Evolutionary conservation across 1,284 basidiomycete species (phyloP).

Genomic region (Pisolithus thermaeus): DNA sequence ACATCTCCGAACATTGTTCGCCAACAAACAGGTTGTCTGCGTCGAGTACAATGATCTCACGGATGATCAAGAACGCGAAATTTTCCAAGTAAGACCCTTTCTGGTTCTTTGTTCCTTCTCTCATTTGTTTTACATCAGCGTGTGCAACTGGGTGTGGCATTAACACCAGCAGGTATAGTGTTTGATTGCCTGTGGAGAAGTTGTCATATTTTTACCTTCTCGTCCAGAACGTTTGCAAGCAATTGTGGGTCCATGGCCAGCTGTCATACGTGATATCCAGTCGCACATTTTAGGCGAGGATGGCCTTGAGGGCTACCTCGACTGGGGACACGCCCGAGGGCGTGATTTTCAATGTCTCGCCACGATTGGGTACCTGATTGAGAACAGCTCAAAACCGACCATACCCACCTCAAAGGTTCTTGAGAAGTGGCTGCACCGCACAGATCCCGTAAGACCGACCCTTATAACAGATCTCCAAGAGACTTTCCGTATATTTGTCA

Average conservation of each 20-base stretch:
- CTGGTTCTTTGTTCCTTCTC: not conserved
- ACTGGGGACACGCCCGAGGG: conserved; percentile 42
- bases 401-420: conserved; percentile 31
- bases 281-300: conserved; percentile 33
- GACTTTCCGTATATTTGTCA: conserved; percentile 39
- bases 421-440: conserved; percentile 37
- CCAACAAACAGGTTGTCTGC: conserved; percentile 45
- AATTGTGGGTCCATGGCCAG: conserved; percentile 38
- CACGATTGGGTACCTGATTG: conserved; percentile 38
- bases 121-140: conserved; percentile 26
- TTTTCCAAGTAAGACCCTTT: conserved; percentile 26
- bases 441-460: conserved; percentile 23
- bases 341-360: conserved; percentile 44
- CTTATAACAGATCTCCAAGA: conserved; percentile 30
- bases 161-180: conserved; percentile 39
- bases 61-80: conserved; percentile 29
- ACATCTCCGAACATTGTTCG: conserved; percentile 28
- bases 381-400: conserved; percentile 26
- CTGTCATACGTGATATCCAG: conserved; percentile 38
- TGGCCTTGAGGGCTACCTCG: conserved; percentile 39
- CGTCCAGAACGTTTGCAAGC: conserved; percentile 42
- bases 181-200: not conserved
- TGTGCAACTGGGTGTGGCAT: conserved; percentile 33
- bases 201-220: not conserved
- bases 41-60: conserved; percentile 42